Conservation (phyloP, 148 eudicot genomes). For the Rhododendron griersonianum region DNA sequence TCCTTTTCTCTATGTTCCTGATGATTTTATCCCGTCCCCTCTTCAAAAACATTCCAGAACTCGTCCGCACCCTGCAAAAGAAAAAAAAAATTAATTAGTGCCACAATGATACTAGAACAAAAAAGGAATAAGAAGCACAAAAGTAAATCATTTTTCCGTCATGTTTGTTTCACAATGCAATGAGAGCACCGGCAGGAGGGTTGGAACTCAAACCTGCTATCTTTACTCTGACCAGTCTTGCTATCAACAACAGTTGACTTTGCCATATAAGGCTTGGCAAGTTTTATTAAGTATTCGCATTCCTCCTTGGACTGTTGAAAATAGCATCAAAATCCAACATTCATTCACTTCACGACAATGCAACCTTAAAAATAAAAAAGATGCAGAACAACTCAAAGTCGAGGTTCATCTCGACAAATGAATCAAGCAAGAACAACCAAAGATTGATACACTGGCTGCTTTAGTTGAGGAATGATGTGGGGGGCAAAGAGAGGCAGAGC, state of each 20-base stretch:
- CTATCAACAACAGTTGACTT: slow-evolving; percentile 96
- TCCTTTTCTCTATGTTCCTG: slow-evolving; percentile 68
- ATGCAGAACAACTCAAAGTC: background rate
- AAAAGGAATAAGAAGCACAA: background rate
- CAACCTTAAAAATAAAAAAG: no score
- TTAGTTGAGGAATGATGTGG: background rate
- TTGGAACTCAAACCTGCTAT: slow-evolving; percentile 68
- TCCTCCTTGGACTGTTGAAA: slow-evolving; percentile 76
- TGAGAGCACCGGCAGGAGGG: background rate
- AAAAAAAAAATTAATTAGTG: background rate
- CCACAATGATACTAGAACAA: background rate
- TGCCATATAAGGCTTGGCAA: slow-evolving; percentile 80
- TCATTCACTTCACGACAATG: background rate
- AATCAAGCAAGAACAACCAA: background rate
- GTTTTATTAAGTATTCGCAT: slow-evolving; percentile 74
- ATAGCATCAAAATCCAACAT: slow-evolving; percentile 14
- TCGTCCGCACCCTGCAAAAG: slow-evolving; percentile 84
- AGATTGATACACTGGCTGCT: background rate
- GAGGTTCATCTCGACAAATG: background rate
- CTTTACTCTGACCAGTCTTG: slow-evolving; percentile 83
- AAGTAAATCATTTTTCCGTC: background rate
- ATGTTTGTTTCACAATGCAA: background rate
- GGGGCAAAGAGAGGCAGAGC: background rate
- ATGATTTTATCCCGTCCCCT: slow-evolving; percentile 78
- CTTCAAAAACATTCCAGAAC: slow-evolving; percentile 81